Evolutionary conservation across 352 stramenopile species (phyloP).

Genomic region (Pythium graminicola): DNA sequence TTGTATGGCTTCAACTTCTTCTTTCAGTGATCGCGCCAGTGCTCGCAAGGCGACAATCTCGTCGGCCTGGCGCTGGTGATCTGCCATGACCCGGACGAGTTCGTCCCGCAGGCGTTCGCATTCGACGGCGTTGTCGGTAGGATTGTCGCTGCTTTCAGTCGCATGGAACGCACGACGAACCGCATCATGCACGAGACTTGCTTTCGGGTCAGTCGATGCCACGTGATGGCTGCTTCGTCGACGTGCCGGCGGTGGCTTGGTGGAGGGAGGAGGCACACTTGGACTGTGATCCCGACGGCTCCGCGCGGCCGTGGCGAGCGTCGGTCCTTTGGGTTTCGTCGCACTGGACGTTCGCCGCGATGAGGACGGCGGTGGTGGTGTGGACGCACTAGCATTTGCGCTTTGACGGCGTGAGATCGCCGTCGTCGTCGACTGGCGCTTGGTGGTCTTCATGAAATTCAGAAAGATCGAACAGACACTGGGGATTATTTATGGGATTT

Average conservation of each 20-base stretch:
- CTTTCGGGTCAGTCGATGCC: background rate
- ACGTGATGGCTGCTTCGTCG: background rate
- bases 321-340: background rate
- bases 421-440: background rate
- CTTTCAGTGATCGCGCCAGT: slow-evolving; percentile 44
- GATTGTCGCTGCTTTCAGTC: background rate
- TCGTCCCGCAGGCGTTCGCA: slow-evolving; percentile 41
- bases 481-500: slow-evolving; percentile 4
- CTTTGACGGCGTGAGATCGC: background rate
- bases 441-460: slow-evolving; percentile 10
- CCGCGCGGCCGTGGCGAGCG: slow-evolving; percentile 2
- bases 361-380: background rate
- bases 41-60: slow-evolving; percentile 53
- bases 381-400: background rate
- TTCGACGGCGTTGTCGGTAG: slow-evolving; percentile 21
- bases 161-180: slow-evolving; percentile 1
- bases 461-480: slow-evolving; percentile 10
- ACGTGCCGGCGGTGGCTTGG: background rate
- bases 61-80: slow-evolving; percentile 49
- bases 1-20: slow-evolving; percentile 45
- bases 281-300: background rate
- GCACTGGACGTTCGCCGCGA: background rate
- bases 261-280: background rate
- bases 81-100: slow-evolving; percentile 34
- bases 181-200: slow-evolving; percentile 17